Evolutionary conservation across 108 stramenopile genomes (phyloP).

Genomic region (Skeletonema costatum): DNA sequence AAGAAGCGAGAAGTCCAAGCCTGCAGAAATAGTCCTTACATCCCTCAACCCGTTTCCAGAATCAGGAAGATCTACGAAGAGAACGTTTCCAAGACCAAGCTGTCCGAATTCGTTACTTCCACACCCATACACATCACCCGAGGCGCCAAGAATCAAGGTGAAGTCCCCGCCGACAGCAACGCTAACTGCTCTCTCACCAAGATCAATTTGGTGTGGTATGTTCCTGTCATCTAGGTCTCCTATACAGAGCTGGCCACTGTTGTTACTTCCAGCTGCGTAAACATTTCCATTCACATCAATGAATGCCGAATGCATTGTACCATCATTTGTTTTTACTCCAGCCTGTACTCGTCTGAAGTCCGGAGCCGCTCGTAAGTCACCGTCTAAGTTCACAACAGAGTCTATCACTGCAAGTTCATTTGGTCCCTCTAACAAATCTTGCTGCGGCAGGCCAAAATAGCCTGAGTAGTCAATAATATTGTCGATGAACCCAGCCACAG

Average conservation of each 20-base stretch:
- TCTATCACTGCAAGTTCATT: constrained; percentile 19
- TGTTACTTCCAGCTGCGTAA: constrained; percentile 31
- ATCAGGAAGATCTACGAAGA: constrained; percentile 13
- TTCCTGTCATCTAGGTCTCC: constrained; percentile 24
- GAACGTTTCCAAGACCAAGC: constrained; percentile 20
- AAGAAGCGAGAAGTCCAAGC: constrained; percentile 28
- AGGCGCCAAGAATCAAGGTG: constrained; percentile 16
- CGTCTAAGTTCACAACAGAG: constrained; percentile 13
- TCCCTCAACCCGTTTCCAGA: constrained; percentile 25
- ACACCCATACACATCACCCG: constrained; percentile 29
- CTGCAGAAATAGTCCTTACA: constrained; percentile 29
- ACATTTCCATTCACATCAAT: constrained; percentile 32
- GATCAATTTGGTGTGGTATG: constrained; percentile 21
- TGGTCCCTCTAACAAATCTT: constrained; percentile 7
- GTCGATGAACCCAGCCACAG: constrained; percentile 24
- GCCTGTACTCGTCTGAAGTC: constrained; percentile 8
- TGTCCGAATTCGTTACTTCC: constrained; percentile 32
- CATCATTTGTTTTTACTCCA: constrained; percentile 11
- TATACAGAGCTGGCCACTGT: constrained; percentile 27
- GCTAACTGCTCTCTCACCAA: constrained; percentile 15
- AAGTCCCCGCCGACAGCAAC: constrained; percentile 38
- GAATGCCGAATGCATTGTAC: constrained; percentile 21
- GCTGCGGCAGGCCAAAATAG: constrained; percentile 9
- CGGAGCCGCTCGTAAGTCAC: constrained; percentile 1
- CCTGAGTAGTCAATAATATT: constrained; percentile 9